phyloP scores from a whole-genome alignment of 768 basidiomycete species.

The Leccinum arenicola region DNA sequence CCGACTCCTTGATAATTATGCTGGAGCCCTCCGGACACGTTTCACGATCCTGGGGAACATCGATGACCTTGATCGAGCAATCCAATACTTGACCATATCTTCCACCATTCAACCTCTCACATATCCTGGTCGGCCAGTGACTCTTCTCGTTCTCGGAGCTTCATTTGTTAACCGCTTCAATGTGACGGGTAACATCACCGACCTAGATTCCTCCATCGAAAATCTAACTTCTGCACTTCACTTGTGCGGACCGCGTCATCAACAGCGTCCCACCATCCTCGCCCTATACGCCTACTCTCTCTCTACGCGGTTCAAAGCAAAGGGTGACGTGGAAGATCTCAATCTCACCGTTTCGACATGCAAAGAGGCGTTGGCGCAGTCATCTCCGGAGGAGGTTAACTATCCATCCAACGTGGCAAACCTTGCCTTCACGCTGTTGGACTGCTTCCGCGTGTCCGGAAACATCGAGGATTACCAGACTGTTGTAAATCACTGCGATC shows the following conservation, averaged over 20 bases:
- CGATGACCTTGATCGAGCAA: slow-evolving; percentile 23
- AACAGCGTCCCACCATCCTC: slow-evolving; percentile 7
- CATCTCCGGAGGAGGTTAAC: background rate
- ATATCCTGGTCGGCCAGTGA: slow-evolving; percentile 4
- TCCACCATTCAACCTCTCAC: slow-evolving; percentile 13
- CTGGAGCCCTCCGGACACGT: slow-evolving; percentile 18
- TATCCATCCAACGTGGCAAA: slow-evolving; percentile 6
- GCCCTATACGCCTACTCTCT: slow-evolving; percentile 13
- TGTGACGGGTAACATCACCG: slow-evolving; percentile 3
- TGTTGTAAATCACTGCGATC: slow-evolving; percentile 22
- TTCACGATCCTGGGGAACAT: slow-evolving; percentile 9
- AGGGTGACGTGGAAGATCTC: slow-evolving; percentile 15
- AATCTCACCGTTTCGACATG: slow-evolving; percentile 13
- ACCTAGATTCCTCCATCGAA: slow-evolving; percentile 20
- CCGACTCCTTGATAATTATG: slow-evolving; percentile 21
- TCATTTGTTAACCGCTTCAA: slow-evolving; percentile 9
- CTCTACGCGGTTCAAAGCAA: slow-evolving; percentile 12
- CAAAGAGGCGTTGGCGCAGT: slow-evolving; percentile 15
- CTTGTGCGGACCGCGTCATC: slow-evolving; percentile 6
- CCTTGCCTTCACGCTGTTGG: slow-evolving; percentile 5
- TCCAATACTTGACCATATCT: slow-evolving; percentile 19
- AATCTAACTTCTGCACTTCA: slow-evolving; percentile 13
- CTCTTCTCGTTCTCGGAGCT: slow-evolving; percentile 14
- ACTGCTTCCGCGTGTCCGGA: slow-evolving; percentile 6
- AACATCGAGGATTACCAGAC: slow-evolving; percentile 17